Evolutionary conservation across 208 protist species (phyloP), one percentile per base, ranked within the genome.

Genomic region (Sergeia podlipaevii): DNA sequence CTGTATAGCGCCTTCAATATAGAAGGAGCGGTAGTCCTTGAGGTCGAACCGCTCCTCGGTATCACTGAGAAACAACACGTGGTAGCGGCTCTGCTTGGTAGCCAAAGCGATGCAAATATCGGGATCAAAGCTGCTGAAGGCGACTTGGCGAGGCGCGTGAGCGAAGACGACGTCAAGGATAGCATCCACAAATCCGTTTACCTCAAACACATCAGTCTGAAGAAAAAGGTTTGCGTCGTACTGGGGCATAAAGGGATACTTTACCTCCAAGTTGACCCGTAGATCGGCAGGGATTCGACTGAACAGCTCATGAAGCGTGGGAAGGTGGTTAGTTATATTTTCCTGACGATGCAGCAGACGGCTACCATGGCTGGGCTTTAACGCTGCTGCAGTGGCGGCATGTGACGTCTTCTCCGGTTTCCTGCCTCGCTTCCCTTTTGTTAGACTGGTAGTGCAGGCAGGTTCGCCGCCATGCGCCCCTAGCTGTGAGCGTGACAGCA

Each of bases 111-210:
- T 46, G 38, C 84, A 91, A 24, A 87, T 61, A 44, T 88, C 79
- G 0, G 84, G 80, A 54, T 91, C 84, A 42, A 91, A 91, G 50
- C 84, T 91, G 62, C 77, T 83, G 50, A 91, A 88, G n/a, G 70
- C 75, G 10, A 91, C 75, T 39, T 85, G 70, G 1, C 84, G 68
- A n/a, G 74, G 60, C 13, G 67, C 71, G 51, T 73, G 79, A 33
- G 64, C 65, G 43, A 88, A 85, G 29, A 91, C 74, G 15, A 84
- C 73, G 17, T 66, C 60, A 15, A 91, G 57, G 37, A 91, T 81
- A 17, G 73, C 58, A 53, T 88, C 84, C 18, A 85, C 79, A 49
- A 88, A 91, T 2, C 67, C 77, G 67, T 91, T 91, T 30, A 91
- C 64, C 60, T 91, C 84, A 49, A 91, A 91, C 5, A 68, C 68